Evolutionary conservation across 371 early-diverging fungal species (phyloP).

Genomic region (Capillidium rhysosporum): DNA sequence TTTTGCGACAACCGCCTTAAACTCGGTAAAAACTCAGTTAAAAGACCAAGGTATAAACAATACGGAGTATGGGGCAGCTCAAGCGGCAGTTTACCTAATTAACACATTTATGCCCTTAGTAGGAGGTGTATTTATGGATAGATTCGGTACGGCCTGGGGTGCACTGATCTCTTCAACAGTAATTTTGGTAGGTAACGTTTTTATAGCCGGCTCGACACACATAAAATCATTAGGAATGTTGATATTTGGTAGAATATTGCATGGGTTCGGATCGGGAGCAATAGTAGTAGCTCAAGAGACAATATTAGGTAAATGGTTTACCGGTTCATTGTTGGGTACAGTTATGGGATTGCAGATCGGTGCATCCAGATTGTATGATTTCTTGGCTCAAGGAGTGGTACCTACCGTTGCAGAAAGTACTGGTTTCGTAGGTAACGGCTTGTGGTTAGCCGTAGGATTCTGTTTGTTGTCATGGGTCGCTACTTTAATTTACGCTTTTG

Average conservation of each 20-base stretch:
- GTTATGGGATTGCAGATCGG: constrained; percentile 27
- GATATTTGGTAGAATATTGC: constrained; percentile 25
- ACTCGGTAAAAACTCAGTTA: constrained; percentile 6
- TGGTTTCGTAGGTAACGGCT: constrained; percentile 24
- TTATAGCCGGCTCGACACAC: constrained; percentile 22
- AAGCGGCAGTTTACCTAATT: constrained; percentile 23
- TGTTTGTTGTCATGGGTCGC: constrained; percentile 21
- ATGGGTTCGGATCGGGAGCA: constrained; percentile 25
- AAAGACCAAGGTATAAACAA: constrained; percentile 14
- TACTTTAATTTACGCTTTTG: constrained; percentile 22
- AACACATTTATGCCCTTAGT: constrained; percentile 28
- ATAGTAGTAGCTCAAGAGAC: constrained; percentile 37
- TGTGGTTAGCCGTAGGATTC: constrained; percentile 25
- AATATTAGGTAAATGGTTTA: constrained; percentile 31
- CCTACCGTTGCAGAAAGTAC: constrained; percentile 19
- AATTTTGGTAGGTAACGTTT: constrained; percentile 15
- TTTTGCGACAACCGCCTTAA: constrained; percentile 8
- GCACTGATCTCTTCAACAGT: constrained; percentile 11
- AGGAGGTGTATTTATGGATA: constrained; percentile 14
- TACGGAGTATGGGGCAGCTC: constrained; percentile 27
- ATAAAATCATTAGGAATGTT: constrained; percentile 16
- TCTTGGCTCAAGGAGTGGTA: constrained; percentile 23
- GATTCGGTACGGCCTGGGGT: constrained; percentile 9
- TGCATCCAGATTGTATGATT: constrained; percentile 23
- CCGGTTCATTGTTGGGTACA: constrained; percentile 16